Evolutionary conservation across 2,329 filamentous ascomycete species (phyloP).

Genomic region (Aureobasidium subglaciale): DNA sequence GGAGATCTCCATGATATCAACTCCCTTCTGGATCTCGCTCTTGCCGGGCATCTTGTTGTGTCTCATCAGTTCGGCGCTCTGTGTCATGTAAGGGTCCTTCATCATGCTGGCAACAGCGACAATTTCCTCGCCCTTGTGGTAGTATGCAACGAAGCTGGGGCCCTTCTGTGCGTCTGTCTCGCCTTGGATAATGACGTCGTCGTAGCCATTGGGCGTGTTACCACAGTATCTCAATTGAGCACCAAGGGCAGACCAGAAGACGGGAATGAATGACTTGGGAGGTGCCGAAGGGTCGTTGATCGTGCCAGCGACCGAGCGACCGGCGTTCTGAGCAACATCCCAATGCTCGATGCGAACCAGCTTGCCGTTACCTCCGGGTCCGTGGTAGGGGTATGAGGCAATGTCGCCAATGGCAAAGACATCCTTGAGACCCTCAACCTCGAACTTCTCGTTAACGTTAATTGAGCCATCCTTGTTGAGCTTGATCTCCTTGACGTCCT

Average conservation of each 20-base stretch:
- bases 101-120: slow-evolving; percentile 90
- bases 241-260: slow-evolving; percentile 95
- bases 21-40: slow-evolving; percentile 61
- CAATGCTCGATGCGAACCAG: slow-evolving; percentile 89
- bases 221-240: slow-evolving; percentile 90
- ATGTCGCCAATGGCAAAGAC: slow-evolving; percentile 95
- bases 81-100: slow-evolving; percentile 76
- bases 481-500: slow-evolving; percentile 59
- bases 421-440: slow-evolving; percentile 66
- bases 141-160: slow-evolving; percentile 82
- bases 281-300: slow-evolving; percentile 60
- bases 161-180: slow-evolving; percentile 52
- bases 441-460: slow-evolving; percentile 70
- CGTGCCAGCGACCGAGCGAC: slow-evolving; percentile 68
- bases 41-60: slow-evolving; percentile 75
- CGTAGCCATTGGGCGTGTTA: slow-evolving; percentile 73
- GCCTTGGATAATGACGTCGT: slow-evolving; percentile 76
- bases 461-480: slow-evolving; percentile 87
- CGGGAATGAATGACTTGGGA: slow-evolving; percentile 72
- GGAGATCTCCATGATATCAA: slow-evolving; percentile 39
- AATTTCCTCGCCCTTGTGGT: slow-evolving; percentile 75
- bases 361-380: slow-evolving; percentile 70
- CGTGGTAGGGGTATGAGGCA: slow-evolving; percentile 87
- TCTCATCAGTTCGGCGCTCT: slow-evolving; percentile 79
- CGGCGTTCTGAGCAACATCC: slow-evolving; percentile 94